Conservation (phyloP, 805 yeast species). For the Candida orba region DNA sequence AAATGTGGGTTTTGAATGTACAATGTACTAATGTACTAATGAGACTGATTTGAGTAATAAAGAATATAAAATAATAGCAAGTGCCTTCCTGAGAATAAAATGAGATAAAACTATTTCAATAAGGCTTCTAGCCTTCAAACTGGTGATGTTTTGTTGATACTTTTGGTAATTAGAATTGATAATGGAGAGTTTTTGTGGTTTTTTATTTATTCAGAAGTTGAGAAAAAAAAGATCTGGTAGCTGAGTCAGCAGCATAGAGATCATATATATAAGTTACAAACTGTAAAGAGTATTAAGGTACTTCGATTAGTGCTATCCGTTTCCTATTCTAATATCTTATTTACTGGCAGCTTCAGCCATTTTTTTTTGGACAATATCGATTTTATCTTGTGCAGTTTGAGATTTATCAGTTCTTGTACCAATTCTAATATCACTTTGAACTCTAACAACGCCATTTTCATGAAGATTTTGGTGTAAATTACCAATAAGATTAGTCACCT, state of each 20-base stretch:
- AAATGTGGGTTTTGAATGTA: no score
- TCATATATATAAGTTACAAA: no score
- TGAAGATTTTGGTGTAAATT: conserved; percentile 69
- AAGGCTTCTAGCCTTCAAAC: not conserved
- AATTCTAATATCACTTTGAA: conserved; percentile 80
- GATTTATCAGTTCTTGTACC: conserved; percentile 77
- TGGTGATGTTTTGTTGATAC: not conserved
- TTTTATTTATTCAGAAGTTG: not conserved
- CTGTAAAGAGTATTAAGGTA: no score
- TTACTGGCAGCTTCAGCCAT: conserved; percentile 18
- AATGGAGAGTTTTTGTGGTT: conserved; percentile 3
- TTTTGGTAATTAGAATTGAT: not conserved
- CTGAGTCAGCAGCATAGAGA: not conserved
- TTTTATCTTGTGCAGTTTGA: conserved; percentile 68
- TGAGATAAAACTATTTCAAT: not conserved
- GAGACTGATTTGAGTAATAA: not conserved
- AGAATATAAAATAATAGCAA: not conserved
- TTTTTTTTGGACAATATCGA: conserved; percentile 55
- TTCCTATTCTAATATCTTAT: no score
- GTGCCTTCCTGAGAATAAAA: not conserved
- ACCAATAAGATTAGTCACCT: conserved; percentile 75
- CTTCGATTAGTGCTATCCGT: no score
- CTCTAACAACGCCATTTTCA: conserved; percentile 62
- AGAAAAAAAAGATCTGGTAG: not conserved
- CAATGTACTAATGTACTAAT: no score